These are phyloP conservation scores for Thelonectria discophora DNA, from an alignment of 2,329 filamentous ascomycete genomes.

Conservation along the genomic window DNA sequence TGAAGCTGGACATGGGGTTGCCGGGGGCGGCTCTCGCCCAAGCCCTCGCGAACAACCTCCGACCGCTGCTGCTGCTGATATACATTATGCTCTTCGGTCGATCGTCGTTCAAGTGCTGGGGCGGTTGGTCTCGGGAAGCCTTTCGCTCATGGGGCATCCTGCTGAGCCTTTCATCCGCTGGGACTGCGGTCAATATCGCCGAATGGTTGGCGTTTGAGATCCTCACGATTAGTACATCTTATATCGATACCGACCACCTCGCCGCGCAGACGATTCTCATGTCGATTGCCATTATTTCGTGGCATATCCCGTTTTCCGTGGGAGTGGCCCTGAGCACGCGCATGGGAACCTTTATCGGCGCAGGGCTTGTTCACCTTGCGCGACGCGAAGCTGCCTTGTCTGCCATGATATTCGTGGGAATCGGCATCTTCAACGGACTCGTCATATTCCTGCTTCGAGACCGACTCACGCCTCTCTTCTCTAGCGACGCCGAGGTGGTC, in stretches of 20 bases:
- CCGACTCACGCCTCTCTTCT: constrained; percentile 14
- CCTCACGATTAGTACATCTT: constrained; percentile 55
- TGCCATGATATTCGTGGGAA: constrained; percentile 43
- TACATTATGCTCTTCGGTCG: constrained; percentile 56
- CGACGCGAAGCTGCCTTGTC: constrained; percentile 46
- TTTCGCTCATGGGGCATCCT: constrained; percentile 52
- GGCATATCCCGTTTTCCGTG: constrained; percentile 55
- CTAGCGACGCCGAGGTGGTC: constrained; percentile 11
- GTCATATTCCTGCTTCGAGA: constrained; percentile 26
- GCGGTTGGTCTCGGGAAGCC: constrained; percentile 50
- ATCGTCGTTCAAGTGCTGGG: constrained; percentile 45
- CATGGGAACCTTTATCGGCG: constrained; percentile 54
- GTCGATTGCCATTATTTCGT: constrained; percentile 52
- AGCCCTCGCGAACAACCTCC: constrained; percentile 58
- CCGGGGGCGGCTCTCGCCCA: constrained; percentile 61
- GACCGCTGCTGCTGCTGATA: constrained; percentile 56
- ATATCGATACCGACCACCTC: constrained; percentile 53
- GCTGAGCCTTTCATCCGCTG: constrained; percentile 50
- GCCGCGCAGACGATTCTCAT: constrained; percentile 54
- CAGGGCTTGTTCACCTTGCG: constrained; percentile 44
- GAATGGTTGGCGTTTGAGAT: constrained; percentile 56
- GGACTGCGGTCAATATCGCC: constrained; percentile 51
- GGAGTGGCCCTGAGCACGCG: constrained; percentile 55
- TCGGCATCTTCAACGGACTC: constrained; percentile 48
- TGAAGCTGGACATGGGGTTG: constrained; percentile 55